These are phyloP conservation scores for Carnegiea gigantea DNA, from an alignment of 179 eudicot species.

Conservation along the genomic window DNA sequence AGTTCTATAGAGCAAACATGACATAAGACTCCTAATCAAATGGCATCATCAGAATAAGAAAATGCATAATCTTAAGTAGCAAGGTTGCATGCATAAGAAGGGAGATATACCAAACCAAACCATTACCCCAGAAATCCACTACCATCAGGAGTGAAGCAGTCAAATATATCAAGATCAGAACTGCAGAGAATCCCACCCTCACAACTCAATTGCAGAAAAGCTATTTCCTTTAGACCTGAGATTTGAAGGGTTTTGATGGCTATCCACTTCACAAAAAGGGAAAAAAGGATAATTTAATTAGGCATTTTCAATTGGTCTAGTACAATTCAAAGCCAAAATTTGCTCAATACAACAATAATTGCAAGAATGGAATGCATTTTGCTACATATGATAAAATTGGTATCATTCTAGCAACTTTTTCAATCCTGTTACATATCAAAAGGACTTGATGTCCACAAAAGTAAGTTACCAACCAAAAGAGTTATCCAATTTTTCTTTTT, in stretches of 20 bases:
- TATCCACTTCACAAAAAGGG: too few species aligned
- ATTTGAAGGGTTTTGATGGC: background rate
- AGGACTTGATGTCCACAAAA: background rate
- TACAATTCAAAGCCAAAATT: background rate
- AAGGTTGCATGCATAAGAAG: background rate
- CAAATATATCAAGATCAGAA: background rate
- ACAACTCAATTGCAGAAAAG: background rate
- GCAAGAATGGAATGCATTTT: too few species aligned
- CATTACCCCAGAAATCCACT: background rate
- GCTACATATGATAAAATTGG: background rate
- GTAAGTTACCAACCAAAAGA: background rate
- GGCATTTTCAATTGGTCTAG: background rate
- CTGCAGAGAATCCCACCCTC: background rate
- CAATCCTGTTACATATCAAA: background rate
- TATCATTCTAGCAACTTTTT: background rate
- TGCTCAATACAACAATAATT: background rate
- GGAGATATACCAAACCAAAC: background rate
- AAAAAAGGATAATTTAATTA: background rate
- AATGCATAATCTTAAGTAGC: background rate
- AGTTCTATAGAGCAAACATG: background rate
- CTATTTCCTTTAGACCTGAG: background rate
- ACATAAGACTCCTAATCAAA: background rate
- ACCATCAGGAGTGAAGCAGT: background rate
- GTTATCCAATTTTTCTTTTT: background rate
- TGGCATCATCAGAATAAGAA: background rate